phyloP scores from a whole-genome alignment of 2,329 filamentous ascomycete species.

The Microdochium paspali region DNA sequence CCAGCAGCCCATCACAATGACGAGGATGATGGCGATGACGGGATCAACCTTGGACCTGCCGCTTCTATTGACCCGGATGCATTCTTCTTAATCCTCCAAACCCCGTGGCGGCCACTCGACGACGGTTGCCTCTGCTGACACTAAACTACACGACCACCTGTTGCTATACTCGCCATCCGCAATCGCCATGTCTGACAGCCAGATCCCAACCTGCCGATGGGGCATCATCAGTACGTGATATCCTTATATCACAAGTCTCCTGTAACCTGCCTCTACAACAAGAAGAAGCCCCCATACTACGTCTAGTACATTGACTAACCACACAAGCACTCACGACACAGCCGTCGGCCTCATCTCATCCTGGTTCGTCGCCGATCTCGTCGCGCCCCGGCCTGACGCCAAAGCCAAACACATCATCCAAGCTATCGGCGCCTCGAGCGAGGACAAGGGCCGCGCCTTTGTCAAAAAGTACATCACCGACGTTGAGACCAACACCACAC shows the following conservation, averaged over 20 bases:
- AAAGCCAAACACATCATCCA: slow-evolving; percentile 30
- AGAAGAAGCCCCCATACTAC: too few relatives aligned
- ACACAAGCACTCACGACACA: slow-evolving; percentile 15
- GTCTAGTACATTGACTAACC: neutral
- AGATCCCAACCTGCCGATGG: slow-evolving; percentile 19
- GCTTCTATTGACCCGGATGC: too few relatives aligned
- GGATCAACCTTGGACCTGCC: too few relatives aligned
- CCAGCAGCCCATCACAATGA: too few relatives aligned
- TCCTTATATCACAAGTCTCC: neutral
- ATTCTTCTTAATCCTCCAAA: too few relatives aligned
- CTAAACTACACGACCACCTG: too few relatives aligned
- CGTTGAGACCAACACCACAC: neutral
- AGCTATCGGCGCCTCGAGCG: slow-evolving; percentile 29
- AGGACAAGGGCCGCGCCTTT: slow-evolving; percentile 27
- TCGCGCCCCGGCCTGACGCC: slow-evolving; percentile 22
- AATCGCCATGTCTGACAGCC: slow-evolving; percentile 1
- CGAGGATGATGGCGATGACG: too few relatives aligned
- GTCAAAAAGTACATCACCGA: slow-evolving; percentile 18
- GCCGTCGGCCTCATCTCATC: slow-evolving; percentile 28
- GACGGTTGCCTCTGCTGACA: too few relatives aligned
- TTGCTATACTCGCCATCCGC: neutral
- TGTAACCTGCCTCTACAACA: too few relatives aligned
- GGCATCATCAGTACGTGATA: slow-evolving; percentile 16
- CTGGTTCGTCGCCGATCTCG: slow-evolving; percentile 33
- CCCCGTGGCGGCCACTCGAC: too few relatives aligned